phyloP scores from a whole-genome alignment of 1,139 yeast species.

The Yamadazyma kanchanaburiensis region DNA sequence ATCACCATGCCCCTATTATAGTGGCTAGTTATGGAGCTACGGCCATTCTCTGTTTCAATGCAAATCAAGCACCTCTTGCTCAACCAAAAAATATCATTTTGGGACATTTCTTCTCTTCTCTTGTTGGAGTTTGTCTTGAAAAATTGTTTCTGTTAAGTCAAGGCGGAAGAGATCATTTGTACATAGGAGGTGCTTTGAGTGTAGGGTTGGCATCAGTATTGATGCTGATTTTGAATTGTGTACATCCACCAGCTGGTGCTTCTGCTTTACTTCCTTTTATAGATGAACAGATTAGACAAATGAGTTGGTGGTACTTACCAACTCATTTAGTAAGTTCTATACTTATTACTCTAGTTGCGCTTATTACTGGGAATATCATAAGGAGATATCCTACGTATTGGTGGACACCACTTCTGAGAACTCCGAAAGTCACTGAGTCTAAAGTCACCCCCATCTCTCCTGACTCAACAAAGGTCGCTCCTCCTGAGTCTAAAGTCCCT shows the following conservation, averaged over 20 bases:
- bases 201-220: slow-evolving; percentile 54
- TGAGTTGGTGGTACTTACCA: slow-evolving; percentile 73
- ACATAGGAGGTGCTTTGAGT: slow-evolving; percentile 61
- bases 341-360: slow-evolving; percentile 51
- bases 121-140: slow-evolving; percentile 54
- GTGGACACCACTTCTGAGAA: too few species aligned
- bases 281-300: slow-evolving; percentile 40
- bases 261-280: slow-evolving; percentile 60
- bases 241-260: slow-evolving; percentile 79
- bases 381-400: slow-evolving; percentile 59
- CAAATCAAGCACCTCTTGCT: slow-evolving; percentile 55
- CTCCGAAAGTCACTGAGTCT: too few species aligned
- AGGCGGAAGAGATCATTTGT: slow-evolving; percentile 43
- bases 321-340: slow-evolving; percentile 51
- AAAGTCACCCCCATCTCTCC: too few species aligned
- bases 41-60: slow-evolving; percentile 60
- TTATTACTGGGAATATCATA: slow-evolving; percentile 53
- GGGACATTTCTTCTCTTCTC: slow-evolving; percentile 54
- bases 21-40: slow-evolving; percentile 68
- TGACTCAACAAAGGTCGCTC: too few species aligned
- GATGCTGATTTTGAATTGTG: slow-evolving; percentile 57
- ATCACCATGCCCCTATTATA: slow-evolving; percentile 49
- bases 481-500: too few species aligned
- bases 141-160: slow-evolving; percentile 49
- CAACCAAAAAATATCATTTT: slow-evolving; percentile 62